Conservation (phyloP, 2,329 filamentous ascomycete species). For the Lachnellula cervina region DNA sequence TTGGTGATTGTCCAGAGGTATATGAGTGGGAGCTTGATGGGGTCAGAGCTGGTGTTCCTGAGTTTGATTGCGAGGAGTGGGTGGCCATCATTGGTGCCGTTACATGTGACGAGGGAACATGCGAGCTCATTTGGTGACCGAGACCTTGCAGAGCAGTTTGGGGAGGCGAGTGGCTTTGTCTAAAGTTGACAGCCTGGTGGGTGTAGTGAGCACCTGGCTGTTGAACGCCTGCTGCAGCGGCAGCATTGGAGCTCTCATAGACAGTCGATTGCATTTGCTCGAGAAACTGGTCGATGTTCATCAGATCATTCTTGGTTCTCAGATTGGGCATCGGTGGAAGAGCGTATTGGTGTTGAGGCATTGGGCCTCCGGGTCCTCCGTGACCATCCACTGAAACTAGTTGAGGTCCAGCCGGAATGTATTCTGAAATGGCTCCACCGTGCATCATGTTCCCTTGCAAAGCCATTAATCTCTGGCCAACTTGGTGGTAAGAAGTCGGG, state of each 20-base stretch:
- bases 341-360: constrained; percentile 75
- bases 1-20: constrained; percentile 71
- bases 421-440: constrained; percentile 49
- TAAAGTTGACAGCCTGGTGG: constrained; percentile 48
- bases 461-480: constrained; percentile 81
- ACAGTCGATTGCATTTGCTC: constrained; percentile 95
- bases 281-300: constrained; percentile 91
- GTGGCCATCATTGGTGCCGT: constrained; percentile 58
- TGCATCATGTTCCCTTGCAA: constrained; percentile 67
- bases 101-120: constrained; percentile 39
- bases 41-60: constrained; percentile 70
- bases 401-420: constrained; percentile 47
- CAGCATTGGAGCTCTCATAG: constrained; percentile 84
- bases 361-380: constrained; percentile 40
- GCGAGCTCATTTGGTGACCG: constrained; percentile 22
- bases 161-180: constrained; percentile 51
- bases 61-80: constrained; percentile 46
- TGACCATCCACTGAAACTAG: constrained; percentile 50
- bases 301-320: constrained; percentile 86
- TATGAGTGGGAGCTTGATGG: constrained; percentile 73
- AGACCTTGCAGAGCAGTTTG: constrained; percentile 29
- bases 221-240: constrained; percentile 72
- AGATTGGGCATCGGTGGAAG: constrained; percentile 84
- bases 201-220: constrained; percentile 67
- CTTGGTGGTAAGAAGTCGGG: constrained; percentile 81